A percentile compares a stretch with the other conserved stretches of the same genome.
Evolutionary conservation across 2,329 filamentous ascomycete species (phyloP).

Genomic region (Cercospora brassicicola): DNA sequence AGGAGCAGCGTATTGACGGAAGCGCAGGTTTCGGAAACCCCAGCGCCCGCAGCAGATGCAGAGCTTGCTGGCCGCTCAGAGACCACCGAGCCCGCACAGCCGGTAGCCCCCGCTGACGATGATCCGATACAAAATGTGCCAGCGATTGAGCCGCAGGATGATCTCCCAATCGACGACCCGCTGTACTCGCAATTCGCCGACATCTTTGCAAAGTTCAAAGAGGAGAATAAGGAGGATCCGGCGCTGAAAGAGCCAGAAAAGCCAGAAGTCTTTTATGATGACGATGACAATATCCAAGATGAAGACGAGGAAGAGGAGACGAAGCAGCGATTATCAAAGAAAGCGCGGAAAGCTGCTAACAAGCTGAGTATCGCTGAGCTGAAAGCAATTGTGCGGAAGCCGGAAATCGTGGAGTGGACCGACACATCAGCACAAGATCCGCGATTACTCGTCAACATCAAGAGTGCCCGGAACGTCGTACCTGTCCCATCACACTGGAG

Average conservation of each 20-base stretch:
- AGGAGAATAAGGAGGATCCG: slow-evolving; percentile 50
- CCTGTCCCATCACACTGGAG: slow-evolving; percentile 94
- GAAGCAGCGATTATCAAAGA: slow-evolving; percentile 78
- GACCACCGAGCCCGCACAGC: slow-evolving; percentile 31
- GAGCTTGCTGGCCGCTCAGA: slow-evolving; percentile 33
- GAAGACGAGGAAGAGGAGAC: slow-evolving; percentile 71
- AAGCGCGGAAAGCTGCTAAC: slow-evolving; percentile 86
- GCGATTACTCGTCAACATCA: slow-evolving; percentile 86
- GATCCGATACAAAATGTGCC: slow-evolving; percentile 33
- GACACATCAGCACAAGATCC: slow-evolving; percentile 91
- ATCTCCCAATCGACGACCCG: slow-evolving; percentile 56
- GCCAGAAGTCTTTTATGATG: slow-evolving; percentile 78
- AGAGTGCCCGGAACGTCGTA: slow-evolving; percentile 90
- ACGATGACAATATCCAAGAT: slow-evolving; percentile 83
- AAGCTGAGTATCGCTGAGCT: slow-evolving; percentile 93
- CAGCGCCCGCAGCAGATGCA: slow-evolving; percentile 35
- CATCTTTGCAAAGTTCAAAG: slow-evolving; percentile 77
- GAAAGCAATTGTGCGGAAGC: slow-evolving; percentile 85
- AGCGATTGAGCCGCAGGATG: slow-evolving; percentile 27
- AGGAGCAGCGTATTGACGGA: not conserved
- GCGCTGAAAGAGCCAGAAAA: slow-evolving; percentile 69
- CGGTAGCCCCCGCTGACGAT: slow-evolving; percentile 31
- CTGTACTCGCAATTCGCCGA: slow-evolving; percentile 80
- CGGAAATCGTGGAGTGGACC: slow-evolving; percentile 96
- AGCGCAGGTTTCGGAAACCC: slow-evolving; percentile 10